Evolutionary conservation across 2,329 filamentous ascomycete genomes (phyloP), one percentile per base, ranked within the genome.

Genomic region (Colletotrichum agaves): DNA sequence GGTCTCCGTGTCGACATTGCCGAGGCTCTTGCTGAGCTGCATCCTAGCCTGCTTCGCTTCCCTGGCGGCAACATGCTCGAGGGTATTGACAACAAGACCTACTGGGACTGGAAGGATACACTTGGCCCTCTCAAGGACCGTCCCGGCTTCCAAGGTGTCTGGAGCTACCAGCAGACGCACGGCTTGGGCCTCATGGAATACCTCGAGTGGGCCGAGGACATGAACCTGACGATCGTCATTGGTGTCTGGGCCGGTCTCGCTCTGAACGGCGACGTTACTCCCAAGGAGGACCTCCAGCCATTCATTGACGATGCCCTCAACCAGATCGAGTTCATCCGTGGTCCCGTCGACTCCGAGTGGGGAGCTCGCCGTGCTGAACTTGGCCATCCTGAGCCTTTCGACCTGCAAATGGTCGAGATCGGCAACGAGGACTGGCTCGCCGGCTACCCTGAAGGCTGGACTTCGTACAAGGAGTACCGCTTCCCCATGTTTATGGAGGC

Each of bases 391-490:
- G 81, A 88, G 66, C 89, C 90, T 0, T 91, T 87, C 78, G 79
- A 75, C 33, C 81, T 92, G 55, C 80, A 84, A 11, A 89, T 86
- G 71, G 86, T 91, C 61, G 90, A 91, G 76, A 78, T 91, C 47
- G 90, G 90, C 66, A 91, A 92, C 74, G 90, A 92, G 74, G 90
- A 92, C 72, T 87, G 86, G 80, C 83, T 90, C 4, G 83, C 81
- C 27, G 82, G 82, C 3, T 84, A 83, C 5, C 79, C 82, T 2
- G 72, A 73, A 0, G 81, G 84, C 4, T 84, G 81, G 74, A 76
- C 81, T 2, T 81, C 84, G 5, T 85, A 83, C 72, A 81, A 83
- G 56, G 82, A 86, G 65, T 85, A 85, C 71, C 85, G 89, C 4
- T 90, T 90, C 74, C 80, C 82, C 4, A 78, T 83, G 71, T 89